These are phyloP conservation scores for Lasiodiplodia sp. DNA, from an alignment of 2,329 filamentous ascomycete species.

Conservation along the genomic window DNA sequence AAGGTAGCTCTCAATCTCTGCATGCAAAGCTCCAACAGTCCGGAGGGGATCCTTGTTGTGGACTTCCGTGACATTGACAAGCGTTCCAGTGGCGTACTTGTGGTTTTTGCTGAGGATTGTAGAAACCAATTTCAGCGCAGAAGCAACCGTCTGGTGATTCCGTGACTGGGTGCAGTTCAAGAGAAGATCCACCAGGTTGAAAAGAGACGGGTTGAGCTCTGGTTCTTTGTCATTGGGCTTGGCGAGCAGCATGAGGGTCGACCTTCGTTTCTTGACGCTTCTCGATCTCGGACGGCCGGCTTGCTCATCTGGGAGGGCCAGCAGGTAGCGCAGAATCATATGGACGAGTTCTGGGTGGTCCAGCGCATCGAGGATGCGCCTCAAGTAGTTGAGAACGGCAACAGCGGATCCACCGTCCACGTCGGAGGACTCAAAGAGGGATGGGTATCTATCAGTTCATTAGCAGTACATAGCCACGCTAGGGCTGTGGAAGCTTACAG, in stretches of 20 bases:
- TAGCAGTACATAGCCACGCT: constrained; percentile 29
- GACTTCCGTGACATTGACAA: constrained; percentile 72
- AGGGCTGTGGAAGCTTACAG: constrained; percentile 63
- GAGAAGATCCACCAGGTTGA: constrained; percentile 91
- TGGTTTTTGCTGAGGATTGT: constrained; percentile 88
- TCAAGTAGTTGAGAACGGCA: constrained; percentile 91
- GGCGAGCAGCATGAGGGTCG: constrained; percentile 85
- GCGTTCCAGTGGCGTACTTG: constrained; percentile 78
- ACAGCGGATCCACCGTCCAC: constrained; percentile 96
- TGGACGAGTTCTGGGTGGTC: constrained; percentile 95
- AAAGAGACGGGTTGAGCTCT: constrained; percentile 80
- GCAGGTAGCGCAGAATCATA: constrained; percentile 88
- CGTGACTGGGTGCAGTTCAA: constrained; percentile 82
- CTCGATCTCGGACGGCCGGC: constrained; percentile 48
- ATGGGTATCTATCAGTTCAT: constrained; percentile 75
- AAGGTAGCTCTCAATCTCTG: constrained; percentile 76
- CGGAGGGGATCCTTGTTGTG: constrained; percentile 63
- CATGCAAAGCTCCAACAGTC: constrained; percentile 76
- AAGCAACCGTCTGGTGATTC: constrained; percentile 87
- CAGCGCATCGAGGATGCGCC: constrained; percentile 86
- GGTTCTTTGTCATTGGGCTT: constrained; percentile 80
- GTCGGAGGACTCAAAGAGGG: constrained; percentile 93
- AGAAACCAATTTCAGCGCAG: constrained; percentile 86
- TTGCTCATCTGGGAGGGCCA: constrained; percentile 73
- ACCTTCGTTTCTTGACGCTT: constrained; percentile 78